Conservation (phyloP, 192 early-diverging fungal genomes). For the Funneliformis mosseae region DNA sequence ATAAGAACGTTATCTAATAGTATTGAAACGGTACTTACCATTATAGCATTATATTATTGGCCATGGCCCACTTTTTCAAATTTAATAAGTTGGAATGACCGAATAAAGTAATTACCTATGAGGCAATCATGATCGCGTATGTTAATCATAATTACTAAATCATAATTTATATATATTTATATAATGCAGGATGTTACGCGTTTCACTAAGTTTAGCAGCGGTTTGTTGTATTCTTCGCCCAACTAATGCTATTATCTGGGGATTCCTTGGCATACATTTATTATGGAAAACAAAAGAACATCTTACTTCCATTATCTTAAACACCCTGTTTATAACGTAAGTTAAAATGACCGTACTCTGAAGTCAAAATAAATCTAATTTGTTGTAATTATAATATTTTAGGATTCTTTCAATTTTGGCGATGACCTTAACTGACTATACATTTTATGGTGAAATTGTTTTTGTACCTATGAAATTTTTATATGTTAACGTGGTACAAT, state of each 20-base stretch:
- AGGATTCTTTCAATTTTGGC: conserved; percentile 50
- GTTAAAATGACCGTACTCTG: not conserved
- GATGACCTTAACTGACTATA: conserved; percentile 64
- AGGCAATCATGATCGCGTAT: not conserved
- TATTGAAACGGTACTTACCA: conserved; percentile 75
- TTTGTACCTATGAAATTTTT: conserved; percentile 81
- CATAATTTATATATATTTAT: not conserved
- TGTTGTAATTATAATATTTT: not conserved
- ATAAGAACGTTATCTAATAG: conserved; percentile 61
- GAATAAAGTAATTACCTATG: not conserved
- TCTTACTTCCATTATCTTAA: conserved; percentile 35
- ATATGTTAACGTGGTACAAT: conserved; percentile 77
- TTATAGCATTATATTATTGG: conserved; percentile 83
- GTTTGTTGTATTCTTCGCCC: conserved; percentile 85
- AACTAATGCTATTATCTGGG: conserved; percentile 87
- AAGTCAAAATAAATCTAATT: not conserved
- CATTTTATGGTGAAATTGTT: conserved; percentile 67
- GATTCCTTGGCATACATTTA: conserved; percentile 68
- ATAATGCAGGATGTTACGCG: conserved; percentile 31
- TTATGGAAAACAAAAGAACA: conserved; percentile 39
- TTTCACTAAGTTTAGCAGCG: conserved; percentile 72
- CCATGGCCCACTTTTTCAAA: conserved; percentile 56
- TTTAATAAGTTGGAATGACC: conserved; percentile 3
- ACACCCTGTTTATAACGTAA: conserved; percentile 51
- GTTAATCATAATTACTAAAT: not conserved